Evolutionary conservation across 805 yeast genomes (phyloP).

Genomic region (Yarrowia osloensis): DNA sequence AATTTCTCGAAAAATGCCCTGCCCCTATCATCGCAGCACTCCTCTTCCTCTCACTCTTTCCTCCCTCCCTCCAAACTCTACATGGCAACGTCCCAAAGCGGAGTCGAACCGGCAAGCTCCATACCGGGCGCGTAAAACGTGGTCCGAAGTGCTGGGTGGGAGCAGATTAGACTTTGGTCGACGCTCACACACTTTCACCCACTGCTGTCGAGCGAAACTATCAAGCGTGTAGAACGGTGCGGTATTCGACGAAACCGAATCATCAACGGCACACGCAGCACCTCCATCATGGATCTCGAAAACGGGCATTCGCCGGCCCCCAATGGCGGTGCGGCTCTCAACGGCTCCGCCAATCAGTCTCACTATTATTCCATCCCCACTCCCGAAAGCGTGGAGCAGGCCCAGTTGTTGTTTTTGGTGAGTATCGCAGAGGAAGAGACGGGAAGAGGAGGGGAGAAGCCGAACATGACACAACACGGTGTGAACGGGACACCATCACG

Average conservation of each 20-base stretch:
- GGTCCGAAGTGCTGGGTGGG: not conserved
- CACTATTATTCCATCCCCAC: not conserved
- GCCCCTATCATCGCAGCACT: too few species aligned
- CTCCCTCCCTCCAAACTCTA: too few species aligned
- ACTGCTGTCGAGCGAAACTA: slow-evolving; percentile 23
- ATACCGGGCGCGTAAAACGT: not conserved
- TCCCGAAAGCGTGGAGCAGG: slow-evolving; percentile 17
- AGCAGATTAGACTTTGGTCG: slow-evolving; percentile 1
- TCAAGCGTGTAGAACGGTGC: slow-evolving; percentile 25
- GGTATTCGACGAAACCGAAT: slow-evolving; percentile 4
- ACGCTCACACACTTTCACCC: slow-evolving; percentile 21
- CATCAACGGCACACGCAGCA: not conserved
- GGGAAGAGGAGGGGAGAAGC: not conserved
- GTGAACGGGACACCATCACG: not conserved
- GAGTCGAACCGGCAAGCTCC: not conserved
- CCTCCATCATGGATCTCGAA: slow-evolving; percentile 26
- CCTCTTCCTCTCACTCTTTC: too few species aligned
- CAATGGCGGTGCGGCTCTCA: slow-evolving; percentile 23
- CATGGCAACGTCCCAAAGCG: not conserved
- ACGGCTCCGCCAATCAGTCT: slow-evolving; percentile 25
- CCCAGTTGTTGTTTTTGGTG: slow-evolving; percentile 29
- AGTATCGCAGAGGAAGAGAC: not conserved
- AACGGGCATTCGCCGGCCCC: slow-evolving; percentile 34
- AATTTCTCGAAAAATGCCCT: too few species aligned
- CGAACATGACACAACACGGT: not conserved